Percentiles rank a stretch among this genome's conserved stretches.
Conservation (phyloP, 495 filamentous ascomycete genomes). For the Parachaetomium inaequale region DNA sequence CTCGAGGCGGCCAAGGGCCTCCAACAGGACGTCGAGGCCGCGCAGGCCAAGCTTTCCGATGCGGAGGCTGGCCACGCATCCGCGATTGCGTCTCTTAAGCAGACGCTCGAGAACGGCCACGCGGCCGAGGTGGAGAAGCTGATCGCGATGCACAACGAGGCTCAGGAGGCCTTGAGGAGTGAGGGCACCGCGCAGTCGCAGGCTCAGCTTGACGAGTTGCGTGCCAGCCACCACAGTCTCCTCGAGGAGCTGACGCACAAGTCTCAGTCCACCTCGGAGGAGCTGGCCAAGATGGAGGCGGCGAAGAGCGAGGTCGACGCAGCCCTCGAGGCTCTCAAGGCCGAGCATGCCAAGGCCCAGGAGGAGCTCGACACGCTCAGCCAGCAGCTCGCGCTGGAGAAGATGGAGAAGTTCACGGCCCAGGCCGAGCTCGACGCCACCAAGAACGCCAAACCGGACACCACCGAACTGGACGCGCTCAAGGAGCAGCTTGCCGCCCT, state of each 20-base stretch:
- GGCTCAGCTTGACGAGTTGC: slow-evolving; percentile 38
- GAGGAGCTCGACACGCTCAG: slow-evolving; percentile 43
- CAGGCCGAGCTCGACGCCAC: slow-evolving; percentile 53
- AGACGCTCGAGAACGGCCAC: slow-evolving; percentile 44
- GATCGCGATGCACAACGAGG: slow-evolving; percentile 42
- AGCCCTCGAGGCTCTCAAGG: slow-evolving; percentile 26
- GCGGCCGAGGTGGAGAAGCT: slow-evolving; percentile 49
- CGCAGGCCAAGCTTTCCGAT: slow-evolving; percentile 42
- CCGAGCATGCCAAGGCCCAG: slow-evolving; percentile 38
- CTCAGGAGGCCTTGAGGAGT: slow-evolving; percentile 39
- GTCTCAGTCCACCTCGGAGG: slow-evolving; percentile 30
- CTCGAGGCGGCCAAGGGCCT: slow-evolving; percentile 34
- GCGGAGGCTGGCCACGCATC: slow-evolving; percentile 37
- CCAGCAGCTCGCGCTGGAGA: slow-evolving; percentile 50
- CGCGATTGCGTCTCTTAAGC: slow-evolving; percentile 41
- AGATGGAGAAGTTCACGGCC: slow-evolving; percentile 53
- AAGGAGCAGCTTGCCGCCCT: slow-evolving; percentile 37
- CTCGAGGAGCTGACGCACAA: slow-evolving; percentile 43
- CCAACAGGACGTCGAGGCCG: slow-evolving; percentile 35
- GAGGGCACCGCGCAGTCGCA: slow-evolving; percentile 32
- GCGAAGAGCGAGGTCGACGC: slow-evolving; percentile 27
- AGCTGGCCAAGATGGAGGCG: slow-evolving; percentile 24
- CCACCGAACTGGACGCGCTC: slow-evolving; percentile 41
- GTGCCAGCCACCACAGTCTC: slow-evolving; percentile 39
- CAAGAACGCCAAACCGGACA: slow-evolving; percentile 51